Base-by-base conservation (phyloP, 2,329 filamentous ascomycete genomes). In the Hypoxylon sp. region DNA sequence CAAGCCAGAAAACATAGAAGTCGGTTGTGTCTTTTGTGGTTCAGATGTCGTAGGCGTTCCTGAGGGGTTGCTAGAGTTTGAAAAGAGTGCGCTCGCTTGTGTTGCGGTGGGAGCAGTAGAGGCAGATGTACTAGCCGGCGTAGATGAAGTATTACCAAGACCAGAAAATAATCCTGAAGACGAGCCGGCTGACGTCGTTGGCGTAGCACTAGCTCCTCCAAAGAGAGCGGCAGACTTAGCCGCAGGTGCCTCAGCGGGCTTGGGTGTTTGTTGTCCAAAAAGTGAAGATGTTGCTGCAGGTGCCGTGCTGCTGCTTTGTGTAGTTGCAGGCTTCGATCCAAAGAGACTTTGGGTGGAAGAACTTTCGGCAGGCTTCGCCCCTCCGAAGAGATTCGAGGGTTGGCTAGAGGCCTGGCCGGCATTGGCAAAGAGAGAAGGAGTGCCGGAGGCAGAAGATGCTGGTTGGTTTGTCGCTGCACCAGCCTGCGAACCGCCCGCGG, bases 401-500 rank as follows among this genome's bases (percentile, higher is more conserved):
- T 74, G 61, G 36, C 67, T 72, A 19, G 72, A 51, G 34, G 67
- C 14, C 63, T 75, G 68, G 32, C 59, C 49, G 30, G 69, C 17
- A 65, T 61, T 41, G 45, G 49, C 30, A 60, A 76, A 73, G 10
- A 74, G 61, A 19, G 74, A 73, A 19, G 64, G 52, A 23, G 72
- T 43, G n/a, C 67, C 59, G 6, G 74, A 60, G 11, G 74, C 63
- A n/a, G 74, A 67, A 13, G 74, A 66, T 5, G 75, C 59, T 3
- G 78, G 65, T 34, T 80, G 76, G 17, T 75, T 75, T n/a, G 80
- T 69, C 21, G 80, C 23, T 13, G 71, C 36, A 52, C 61, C 63
- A n/a, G 69, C 34, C 49, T 72, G 71, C 21, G 70, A 71, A 32
- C 45, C 36, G 13, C 38, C 71, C 9, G 63, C 17, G 28, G 50